phyloP scores from a whole-genome alignment of 306 rosid genomes.

The Cicer bijugum region DNA sequence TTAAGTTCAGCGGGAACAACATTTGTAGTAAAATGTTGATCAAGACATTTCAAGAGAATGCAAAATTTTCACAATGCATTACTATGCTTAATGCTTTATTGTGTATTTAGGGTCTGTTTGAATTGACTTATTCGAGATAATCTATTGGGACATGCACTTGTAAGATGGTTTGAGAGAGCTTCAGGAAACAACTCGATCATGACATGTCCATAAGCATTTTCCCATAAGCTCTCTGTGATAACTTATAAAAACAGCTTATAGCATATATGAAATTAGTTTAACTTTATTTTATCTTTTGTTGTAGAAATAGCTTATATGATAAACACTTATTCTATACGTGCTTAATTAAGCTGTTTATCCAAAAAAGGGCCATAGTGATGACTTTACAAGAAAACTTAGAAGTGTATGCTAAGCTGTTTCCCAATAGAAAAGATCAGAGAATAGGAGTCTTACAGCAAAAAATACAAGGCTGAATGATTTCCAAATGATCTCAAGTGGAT shows the following conservation, averaged over 20 bases:
- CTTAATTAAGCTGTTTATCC: too few relatives aligned
- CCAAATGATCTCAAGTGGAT: constrained; percentile 87
- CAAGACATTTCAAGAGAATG: constrained; percentile 13
- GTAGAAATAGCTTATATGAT: too few relatives aligned
- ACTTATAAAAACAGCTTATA: too few relatives aligned
- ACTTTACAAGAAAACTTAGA: constrained; percentile 27
- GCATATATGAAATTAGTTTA: too few relatives aligned
- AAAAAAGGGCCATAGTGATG: not conserved
- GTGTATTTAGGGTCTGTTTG: not conserved
- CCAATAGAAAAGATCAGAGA: constrained; percentile 12
- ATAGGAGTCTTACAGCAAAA: constrained; percentile 76
- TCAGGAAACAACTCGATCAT: too few relatives aligned
- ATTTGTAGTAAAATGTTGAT: not conserved
- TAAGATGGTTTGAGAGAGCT: too few relatives aligned
- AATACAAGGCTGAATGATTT: constrained; percentile 95
- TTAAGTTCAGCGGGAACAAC: not conserved
- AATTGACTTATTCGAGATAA: too few relatives aligned
- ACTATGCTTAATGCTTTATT: not conserved
- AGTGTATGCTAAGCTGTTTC: constrained; percentile 24
- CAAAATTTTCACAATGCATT: constrained; percentile 35
- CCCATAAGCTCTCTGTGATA: too few relatives aligned
- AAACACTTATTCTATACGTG: too few relatives aligned
- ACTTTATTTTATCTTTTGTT: too few relatives aligned
- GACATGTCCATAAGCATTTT: too few relatives aligned
- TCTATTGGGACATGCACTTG: too few relatives aligned